Conservation (phyloP, 805 yeast genomes). For the Metschnikowia dekortorum region DNA sequence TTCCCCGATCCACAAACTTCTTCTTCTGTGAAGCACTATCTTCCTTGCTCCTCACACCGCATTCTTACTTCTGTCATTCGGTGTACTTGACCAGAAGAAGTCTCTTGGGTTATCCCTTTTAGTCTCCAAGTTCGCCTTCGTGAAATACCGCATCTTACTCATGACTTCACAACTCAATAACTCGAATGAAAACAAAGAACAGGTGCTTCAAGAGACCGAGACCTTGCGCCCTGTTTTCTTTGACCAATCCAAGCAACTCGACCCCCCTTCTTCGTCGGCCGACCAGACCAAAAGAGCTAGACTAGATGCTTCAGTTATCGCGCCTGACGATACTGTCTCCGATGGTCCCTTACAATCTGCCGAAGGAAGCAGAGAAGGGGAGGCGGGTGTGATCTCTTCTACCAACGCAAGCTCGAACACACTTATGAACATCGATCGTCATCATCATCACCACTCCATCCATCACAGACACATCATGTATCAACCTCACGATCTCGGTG, state of each 20-base stretch:
- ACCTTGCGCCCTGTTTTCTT: conserved; percentile 32
- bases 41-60: background rate
- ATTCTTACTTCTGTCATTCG: background rate
- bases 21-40: background rate
- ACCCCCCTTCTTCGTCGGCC: conserved; percentile 13
- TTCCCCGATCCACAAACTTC: background rate
- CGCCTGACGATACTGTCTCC: conserved; percentile 11
- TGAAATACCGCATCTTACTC: background rate
- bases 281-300: conserved; percentile 15
- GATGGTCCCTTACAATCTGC: background rate
- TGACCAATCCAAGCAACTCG: conserved; percentile 20
- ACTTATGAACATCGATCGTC: conserved; percentile 7
- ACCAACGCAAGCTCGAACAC: background rate
- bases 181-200: conserved; percentile 28
- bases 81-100: background rate
- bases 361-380: background rate
- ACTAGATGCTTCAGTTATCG: conserved; percentile 15
- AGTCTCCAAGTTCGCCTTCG: conserved; percentile 1
- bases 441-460: conserved; percentile 6
- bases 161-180: conserved; percentile 32
- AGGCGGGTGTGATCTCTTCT: conserved; percentile 7
- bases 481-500: conserved; percentile 21
- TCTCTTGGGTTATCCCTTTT: background rate
- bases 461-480: conserved; percentile 18
- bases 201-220: conserved; percentile 26